Evolutionary conservation across 768 basidiomycete genomes (phyloP), one percentile per base, ranked within the genome.

Genomic region (Rhodosporidiobolus sp.): DNA sequence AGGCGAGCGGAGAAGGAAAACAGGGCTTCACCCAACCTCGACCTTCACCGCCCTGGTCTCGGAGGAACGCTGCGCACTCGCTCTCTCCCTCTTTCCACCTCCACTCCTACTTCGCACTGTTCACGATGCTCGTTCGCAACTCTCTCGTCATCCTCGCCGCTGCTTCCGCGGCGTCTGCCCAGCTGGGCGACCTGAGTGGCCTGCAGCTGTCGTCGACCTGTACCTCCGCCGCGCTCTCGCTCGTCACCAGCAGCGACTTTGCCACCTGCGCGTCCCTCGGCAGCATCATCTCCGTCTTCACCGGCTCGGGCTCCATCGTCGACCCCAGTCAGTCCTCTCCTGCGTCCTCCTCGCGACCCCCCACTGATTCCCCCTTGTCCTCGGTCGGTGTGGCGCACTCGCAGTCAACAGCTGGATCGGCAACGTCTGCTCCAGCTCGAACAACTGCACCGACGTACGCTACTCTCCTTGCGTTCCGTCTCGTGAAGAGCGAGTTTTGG

Each of bases 201-300:
- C 30, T 35, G 59, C 32, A 54, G 49, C 38, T 26, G 30, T n/a
- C n/a, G n/a, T n/a, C n/a, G 5, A 28, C 32, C 20, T 71, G 70
- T 53, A 35, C 22, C 17, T 32, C n/a, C 1, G 52, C 70, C 3
- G 70, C 67, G 5, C 24, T 52, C 9, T 62, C 70, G 4, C 26
- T 53, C 2, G 35, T 71, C 46, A 32, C 52, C 38, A 30, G 61
- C 24, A n/a, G 30, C 14, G 61, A 65, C 17, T 63, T 72, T 45
- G 71, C 66, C 14, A 53, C 49, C 14, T 72, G 71, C 56, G 50
- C 71, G 3, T 16, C 30, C 26, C 9, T 72, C 14, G 32, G 52
- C 10, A 19, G n/a, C 14, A 34, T 72, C 24, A 16, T 67, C 22
- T 45, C 62, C 20, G 24, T 72, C 43, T 55, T 52, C 19, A 67